phyloP scores from a whole-genome alignment of 495 filamentous ascomycete species.

The Jackrogersella multiformis region DNA sequence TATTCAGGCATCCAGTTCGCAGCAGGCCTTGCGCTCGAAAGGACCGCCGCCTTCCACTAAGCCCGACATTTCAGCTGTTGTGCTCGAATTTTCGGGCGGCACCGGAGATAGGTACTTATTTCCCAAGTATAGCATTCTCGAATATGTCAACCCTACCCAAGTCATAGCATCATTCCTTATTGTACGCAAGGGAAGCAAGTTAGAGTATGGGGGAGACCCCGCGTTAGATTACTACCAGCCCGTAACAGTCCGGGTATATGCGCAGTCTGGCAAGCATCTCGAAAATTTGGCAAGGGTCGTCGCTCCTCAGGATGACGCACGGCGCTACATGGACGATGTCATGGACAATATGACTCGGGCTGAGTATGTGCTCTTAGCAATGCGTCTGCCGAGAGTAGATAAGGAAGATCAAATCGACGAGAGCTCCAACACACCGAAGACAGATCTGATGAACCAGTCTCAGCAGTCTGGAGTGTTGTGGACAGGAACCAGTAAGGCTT shows the following conservation, averaged over 20 bases:
- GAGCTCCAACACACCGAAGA: constrained; percentile 40
- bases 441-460: constrained; percentile 29
- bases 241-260: constrained; percentile 79
- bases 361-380: constrained; percentile 72
- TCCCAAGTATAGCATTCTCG: constrained; percentile 85
- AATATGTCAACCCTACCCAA: constrained; percentile 63
- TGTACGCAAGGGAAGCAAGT: constrained; percentile 65
- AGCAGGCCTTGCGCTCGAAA: constrained; percentile 60
- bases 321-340: constrained; percentile 83
- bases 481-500: constrained; percentile 45
- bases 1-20: constrained; percentile 46
- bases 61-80: constrained; percentile 73
- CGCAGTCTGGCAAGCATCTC: constrained; percentile 68
- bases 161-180: constrained; percentile 73
- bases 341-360: constrained; percentile 78
- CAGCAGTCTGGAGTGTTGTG: constrained; percentile 51
- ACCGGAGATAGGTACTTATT: constrained; percentile 90
- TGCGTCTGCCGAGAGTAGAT: constrained; percentile 66
- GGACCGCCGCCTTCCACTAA: constrained; percentile 63
- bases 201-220: constrained; percentile 62
- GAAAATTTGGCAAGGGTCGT: constrained; percentile 82
- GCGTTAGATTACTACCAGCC: constrained; percentile 87
- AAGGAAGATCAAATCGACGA: constrained; percentile 48
- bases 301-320: constrained; percentile 78
- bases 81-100: constrained; percentile 84